Evolutionary conservation across 225 moss, liverwort and hornwort genomes (phyloP), one percentile per base, ranked within the genome.

Genomic region (Pseudoscleropodium purum): DNA sequence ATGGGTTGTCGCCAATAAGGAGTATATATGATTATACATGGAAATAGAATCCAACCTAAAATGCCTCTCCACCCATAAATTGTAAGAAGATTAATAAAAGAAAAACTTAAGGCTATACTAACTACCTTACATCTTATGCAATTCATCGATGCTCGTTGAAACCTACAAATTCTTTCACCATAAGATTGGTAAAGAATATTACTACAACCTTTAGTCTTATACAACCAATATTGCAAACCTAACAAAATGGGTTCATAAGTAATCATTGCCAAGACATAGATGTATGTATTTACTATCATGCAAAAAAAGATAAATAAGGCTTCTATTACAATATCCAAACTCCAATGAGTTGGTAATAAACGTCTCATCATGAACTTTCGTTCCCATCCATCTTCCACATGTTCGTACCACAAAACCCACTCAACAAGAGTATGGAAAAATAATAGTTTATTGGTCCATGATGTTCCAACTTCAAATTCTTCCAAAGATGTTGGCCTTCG

Each of bases 371-470:
- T 47, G 7, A 75, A 47, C 12, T 43, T 4, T 31, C 3, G 19
- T 43, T 3, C 47, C 47, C 47, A 18, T 43, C 19, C 19, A 75
- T 5, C 7, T 19, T 2, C 47, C 0, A 2, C 29, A 43, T 75
- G 11, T 15, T 72, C 72, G 4, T 72, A 26, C 41, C 72, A 41
- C 41, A 72, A 41, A 72, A 41, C 0, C 41, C 41, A 41, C 41
- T 8, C 26, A 5, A 72, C 26, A 15, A 72, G 26, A 72, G 72
- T 5, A 24, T 69, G 24, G 23, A 24, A n/a, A 72, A 41, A 41
- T 5, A 41, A 72, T 3, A 72, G 15, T 3, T 26, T 72, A 2
- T 8, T 0, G 0, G 5, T 72, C 41, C 15, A 41, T 26, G 2
- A 69, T n/a, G 24, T 41, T 72, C 9, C 26, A 41, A 26, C 4